Conservation (phyloP, 768 basidiomycete genomes). For the Boletus rubroflammeus region DNA sequence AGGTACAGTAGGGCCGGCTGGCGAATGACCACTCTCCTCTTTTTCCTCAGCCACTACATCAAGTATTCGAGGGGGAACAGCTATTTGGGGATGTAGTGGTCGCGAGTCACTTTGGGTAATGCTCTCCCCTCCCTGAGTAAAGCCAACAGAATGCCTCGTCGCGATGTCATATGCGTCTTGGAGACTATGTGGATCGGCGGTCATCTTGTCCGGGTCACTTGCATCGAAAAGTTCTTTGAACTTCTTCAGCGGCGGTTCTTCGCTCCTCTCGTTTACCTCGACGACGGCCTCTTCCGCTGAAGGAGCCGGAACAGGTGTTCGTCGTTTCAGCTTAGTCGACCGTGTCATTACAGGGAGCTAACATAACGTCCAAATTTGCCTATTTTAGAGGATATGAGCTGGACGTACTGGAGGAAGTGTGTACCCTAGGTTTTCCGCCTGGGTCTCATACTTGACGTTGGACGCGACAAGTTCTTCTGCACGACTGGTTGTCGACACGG, state of each 20-base stretch:
- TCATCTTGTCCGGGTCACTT: constrained; percentile 47
- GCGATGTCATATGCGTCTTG: constrained; percentile 10
- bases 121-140: constrained; percentile 19
- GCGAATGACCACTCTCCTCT: constrained; percentile 37
- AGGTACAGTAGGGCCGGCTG: neutral
- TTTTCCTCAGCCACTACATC: constrained; percentile 54
- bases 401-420: constrained; percentile 26
- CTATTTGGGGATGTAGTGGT: constrained; percentile 3
- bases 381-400: neutral
- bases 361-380: neutral
- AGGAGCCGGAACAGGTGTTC: constrained; percentile 37
- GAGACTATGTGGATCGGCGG: constrained; percentile 20
- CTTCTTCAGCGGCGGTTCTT: constrained; percentile 62
- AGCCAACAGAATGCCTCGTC: constrained; percentile 10
- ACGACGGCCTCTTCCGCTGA: constrained; percentile 17
- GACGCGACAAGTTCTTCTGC: constrained; percentile 4
- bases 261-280: constrained; percentile 8
- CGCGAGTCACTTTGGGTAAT: constrained; percentile 27
- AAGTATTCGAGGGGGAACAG: constrained; percentile 13
- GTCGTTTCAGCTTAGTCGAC: constrained; percentile 50
- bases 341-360: constrained; percentile 43
- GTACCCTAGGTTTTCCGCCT: constrained; percentile 10
- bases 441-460: constrained; percentile 9
- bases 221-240: constrained; percentile 71
- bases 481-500: constrained; percentile 10